Evolutionary conservation across 1,284 basidiomycete genomes (phyloP).

Genomic region (Cutaneotrichosporon sp.): DNA sequence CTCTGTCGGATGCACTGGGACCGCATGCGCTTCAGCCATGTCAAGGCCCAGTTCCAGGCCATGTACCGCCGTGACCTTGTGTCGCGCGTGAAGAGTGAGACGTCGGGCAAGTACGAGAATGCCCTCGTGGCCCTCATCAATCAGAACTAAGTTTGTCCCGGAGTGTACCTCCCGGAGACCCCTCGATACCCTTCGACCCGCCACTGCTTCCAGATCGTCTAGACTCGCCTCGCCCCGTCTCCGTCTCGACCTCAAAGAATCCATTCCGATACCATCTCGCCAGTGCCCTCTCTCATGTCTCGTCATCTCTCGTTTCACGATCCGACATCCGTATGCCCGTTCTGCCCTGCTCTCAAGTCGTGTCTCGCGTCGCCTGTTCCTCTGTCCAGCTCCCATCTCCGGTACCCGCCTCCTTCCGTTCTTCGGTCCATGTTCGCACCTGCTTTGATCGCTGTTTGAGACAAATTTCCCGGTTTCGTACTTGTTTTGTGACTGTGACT

Average conservation of each 20-base stretch:
- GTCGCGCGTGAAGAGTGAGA: slow-evolving; percentile 45
- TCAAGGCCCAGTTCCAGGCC: slow-evolving; percentile 45
- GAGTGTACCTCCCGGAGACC: background rate
- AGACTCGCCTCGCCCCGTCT: background rate
- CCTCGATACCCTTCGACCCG: background rate
- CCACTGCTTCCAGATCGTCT: background rate
- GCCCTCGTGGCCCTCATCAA: slow-evolving; percentile 35
- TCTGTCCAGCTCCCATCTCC: too few relatives aligned
- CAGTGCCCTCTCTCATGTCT: too few relatives aligned
- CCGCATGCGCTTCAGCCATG: slow-evolving; percentile 41
- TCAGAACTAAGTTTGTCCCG: slow-evolving; percentile 21
- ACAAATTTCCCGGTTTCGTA: too few relatives aligned
- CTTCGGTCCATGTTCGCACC: too few relatives aligned
- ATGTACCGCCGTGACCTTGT: slow-evolving; percentile 36
- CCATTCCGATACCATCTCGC: too few relatives aligned
- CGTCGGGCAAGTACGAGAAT: slow-evolving; percentile 47
- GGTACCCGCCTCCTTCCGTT: too few relatives aligned
- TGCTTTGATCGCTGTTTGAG: too few relatives aligned
- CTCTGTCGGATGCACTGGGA: slow-evolving; percentile 48
- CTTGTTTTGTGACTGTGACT: background rate
- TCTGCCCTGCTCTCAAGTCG: too few relatives aligned
- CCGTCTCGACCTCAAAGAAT: too few relatives aligned
- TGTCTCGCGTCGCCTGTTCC: too few relatives aligned
- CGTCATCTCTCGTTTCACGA: background rate
- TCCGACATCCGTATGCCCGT: too few relatives aligned